Conservation (phyloP, 2,329 filamentous ascomycete genomes). For the Curvularia sp. region DNA sequence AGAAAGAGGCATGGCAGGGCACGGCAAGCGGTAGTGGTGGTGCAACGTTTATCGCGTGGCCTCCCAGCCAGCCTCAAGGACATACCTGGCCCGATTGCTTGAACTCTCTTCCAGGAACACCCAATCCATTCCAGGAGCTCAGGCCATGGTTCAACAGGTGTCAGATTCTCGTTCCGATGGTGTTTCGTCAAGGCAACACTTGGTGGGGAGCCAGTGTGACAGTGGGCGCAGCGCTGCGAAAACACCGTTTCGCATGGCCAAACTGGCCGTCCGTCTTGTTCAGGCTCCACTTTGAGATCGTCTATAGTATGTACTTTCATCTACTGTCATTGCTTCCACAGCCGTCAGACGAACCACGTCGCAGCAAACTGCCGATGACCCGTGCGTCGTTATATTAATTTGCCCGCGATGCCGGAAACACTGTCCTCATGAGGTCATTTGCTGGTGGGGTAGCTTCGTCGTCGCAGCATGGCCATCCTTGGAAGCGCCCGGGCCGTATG, state of each 20-base stretch:
- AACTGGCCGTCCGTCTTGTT: constrained; percentile 12
- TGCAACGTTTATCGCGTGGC: neutral
- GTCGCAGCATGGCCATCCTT: neutral
- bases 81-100: neutral
- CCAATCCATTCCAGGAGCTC: constrained; percentile 25
- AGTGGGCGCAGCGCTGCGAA: constrained; percentile 7
- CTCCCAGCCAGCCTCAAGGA: neutral
- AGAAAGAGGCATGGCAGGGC: neutral
- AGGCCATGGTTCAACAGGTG: constrained; percentile 17
- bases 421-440: constrained; percentile 3
- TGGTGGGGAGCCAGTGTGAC: constrained; percentile 4
- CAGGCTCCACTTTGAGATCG: constrained; percentile 7
- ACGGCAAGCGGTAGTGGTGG: constrained; percentile 4
- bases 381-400: constrained; percentile 12
- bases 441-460: neutral
- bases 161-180: constrained; percentile 18
- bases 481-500: neutral
- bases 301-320: constrained; percentile 17
- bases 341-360: constrained; percentile 14
- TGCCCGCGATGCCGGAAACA: neutral
- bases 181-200: constrained; percentile 19
- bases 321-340: constrained; percentile 13
- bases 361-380: constrained; percentile 23
- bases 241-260: constrained; percentile 21
- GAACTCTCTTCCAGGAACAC: neutral